Evolutionary conservation across 768 basidiomycete genomes (phyloP).

Genomic region (Suillus decipiens): DNA sequence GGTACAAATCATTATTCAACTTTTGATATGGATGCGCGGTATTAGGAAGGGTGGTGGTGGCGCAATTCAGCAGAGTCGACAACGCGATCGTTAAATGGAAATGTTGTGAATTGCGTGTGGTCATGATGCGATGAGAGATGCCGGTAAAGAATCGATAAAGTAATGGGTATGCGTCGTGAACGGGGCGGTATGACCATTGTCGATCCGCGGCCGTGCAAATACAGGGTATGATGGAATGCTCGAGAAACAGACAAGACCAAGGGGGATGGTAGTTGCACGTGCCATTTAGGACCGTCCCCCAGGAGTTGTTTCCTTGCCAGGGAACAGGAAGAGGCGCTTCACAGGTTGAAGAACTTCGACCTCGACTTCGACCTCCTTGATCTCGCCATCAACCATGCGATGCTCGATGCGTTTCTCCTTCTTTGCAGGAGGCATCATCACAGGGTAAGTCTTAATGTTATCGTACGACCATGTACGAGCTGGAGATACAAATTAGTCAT

Average conservation of each 20-base stretch:
- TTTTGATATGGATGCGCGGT: conserved; percentile 22
- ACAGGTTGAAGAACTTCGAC: conserved; percentile 55
- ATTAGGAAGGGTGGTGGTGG: conserved; percentile 24
- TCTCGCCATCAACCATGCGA: conserved; percentile 50
- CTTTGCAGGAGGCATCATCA: conserved; percentile 50
- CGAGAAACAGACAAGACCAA: conserved; percentile 14
- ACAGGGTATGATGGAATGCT: conserved; percentile 31
- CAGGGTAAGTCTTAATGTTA: conserved; percentile 66
- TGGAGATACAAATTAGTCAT: conserved; percentile 27
- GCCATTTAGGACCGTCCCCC: conserved; percentile 31
- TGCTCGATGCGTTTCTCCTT: conserved; percentile 54
- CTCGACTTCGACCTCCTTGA: conserved; percentile 51
- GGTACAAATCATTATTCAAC: conserved; percentile 28
- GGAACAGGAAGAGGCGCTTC: conserved; percentile 74
- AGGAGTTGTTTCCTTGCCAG: conserved; percentile 41
- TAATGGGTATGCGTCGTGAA: conserved; percentile 38
- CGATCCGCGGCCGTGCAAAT: conserved; percentile 27
- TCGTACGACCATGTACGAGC: conserved; percentile 80
- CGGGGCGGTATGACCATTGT: conserved; percentile 31
- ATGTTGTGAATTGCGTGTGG: conserved; percentile 28
- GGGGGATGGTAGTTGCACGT: not conserved
- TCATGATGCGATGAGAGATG: conserved; percentile 21
- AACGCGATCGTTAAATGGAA: conserved; percentile 28
- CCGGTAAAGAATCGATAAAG: conserved; percentile 32
- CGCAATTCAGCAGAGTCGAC: conserved; percentile 35